Conservation (phyloP, 768 basidiomycete genomes). For the Boletus pseudopeckii region DNA sequence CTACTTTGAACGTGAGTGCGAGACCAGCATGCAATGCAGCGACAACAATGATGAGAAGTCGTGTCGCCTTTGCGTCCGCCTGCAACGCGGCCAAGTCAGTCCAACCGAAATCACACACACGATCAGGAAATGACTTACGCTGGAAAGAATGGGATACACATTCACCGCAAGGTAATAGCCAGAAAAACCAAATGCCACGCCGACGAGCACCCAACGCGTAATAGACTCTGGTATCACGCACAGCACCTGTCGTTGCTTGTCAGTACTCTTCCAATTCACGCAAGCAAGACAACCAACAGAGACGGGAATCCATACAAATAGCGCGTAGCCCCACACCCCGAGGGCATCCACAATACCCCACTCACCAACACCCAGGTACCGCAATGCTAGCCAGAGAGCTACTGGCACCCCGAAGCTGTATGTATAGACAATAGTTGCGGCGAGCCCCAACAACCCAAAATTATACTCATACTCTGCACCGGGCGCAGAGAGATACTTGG, state of each 20-base stretch:
- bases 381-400: slow-evolving; percentile 76
- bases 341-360: slow-evolving; percentile 87
- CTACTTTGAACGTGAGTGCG: slow-evolving; percentile 76
- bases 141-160: slow-evolving; percentile 85
- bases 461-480: slow-evolving; percentile 68
- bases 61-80: slow-evolving; percentile 85
- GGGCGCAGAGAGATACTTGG: slow-evolving; percentile 74
- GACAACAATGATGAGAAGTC: slow-evolving; percentile 76
- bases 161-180: slow-evolving; percentile 84
- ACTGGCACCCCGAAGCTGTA: slow-evolving; percentile 85
- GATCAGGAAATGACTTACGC: slow-evolving; percentile 46
- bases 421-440: slow-evolving; percentile 78
- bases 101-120: neutral
- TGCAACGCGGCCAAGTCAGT: slow-evolving; percentile 26
- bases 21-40: slow-evolving; percentile 73
- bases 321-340: slow-evolving; percentile 75
- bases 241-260: slow-evolving; percentile 52
- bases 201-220: slow-evolving; percentile 77
- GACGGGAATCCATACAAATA: slow-evolving; percentile 87
- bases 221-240: slow-evolving; percentile 84
- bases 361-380: slow-evolving; percentile 85
- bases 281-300: slow-evolving; percentile 48
- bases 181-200: slow-evolving; percentile 70
- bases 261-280: neutral
- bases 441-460: slow-evolving; percentile 80